Evolutionary conservation across 331 rosid genomes (phyloP), one percentile per base, ranked within the genome.

Genomic region (Rhamnella rubrinervis): DNA sequence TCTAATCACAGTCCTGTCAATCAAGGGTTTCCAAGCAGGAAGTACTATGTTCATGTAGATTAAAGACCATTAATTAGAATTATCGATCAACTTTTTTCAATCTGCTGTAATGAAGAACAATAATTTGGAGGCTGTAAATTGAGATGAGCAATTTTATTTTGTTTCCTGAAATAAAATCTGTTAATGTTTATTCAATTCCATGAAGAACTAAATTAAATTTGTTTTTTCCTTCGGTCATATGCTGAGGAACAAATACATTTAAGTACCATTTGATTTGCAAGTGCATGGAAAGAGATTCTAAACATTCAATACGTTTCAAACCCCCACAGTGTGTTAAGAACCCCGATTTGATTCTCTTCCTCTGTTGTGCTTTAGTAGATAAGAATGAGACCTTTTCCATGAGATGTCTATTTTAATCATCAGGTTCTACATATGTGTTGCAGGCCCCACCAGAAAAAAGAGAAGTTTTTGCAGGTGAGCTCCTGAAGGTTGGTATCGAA

Each of bases 371-470:
- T 61, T 49, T 8, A 14, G 41, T 14, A 44, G 14, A 44, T 44
- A 31, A 31, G 49, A 9, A 44, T 44, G 49, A 44, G 49, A 44
- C 49, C 37, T 20, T 35, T 63, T 23, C 28, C 50, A 3, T 53
- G 38, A 21, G 25, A 51, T 65, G 10, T 35, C 63, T 26, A 21
- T 56, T 16, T 73, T 56, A 68, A 5, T 71, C 41, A 50, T 50
- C 67, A 23, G 52, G 59, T 67, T 63, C 19, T 58, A 19, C n/a
- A 26, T 49, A 35, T 73, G 61, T 67, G 77, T 23, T 67, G 52
- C 61, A 87, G 96, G 86, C 96, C 11, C 81, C 95, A 2, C 77
- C 85, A 13, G 96, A 90, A 58, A 87, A 90, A 82, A 76, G 96
- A 73, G 23, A 69, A 20, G 84, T 80, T 18, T 90, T 90, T 70